Evolutionary conservation across 73 alveolate species (phyloP), one percentile per base, ranked within the genome.

Genomic region (Paramecium sonneborni): DNA sequence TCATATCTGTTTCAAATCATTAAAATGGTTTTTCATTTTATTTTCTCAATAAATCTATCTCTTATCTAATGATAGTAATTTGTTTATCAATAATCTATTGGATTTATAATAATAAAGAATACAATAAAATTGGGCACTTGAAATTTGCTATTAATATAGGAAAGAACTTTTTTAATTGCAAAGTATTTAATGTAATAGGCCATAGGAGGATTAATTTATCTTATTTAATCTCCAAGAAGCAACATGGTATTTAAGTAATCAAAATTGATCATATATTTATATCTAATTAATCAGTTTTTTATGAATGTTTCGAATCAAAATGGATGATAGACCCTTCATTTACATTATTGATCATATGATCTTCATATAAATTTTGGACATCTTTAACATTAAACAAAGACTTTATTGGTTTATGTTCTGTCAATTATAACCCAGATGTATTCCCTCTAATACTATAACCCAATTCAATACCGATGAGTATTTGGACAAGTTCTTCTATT

Each of bases 241-340:
- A 79, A 24, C 74, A 79, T 79, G 11, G 90, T 79, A 18, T 79
- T 79, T 39, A 79, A 43, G 55, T 39, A 79, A 43, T 79, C 90
- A 44, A 79, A 79, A 46, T 79, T 79, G 69, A 79, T 79, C 90
- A 79, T 79, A 79, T 79, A 79, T 79, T 79, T 43, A 79, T 79
- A 79, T 43, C 44, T 79, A 39, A 79, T 79, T 79, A 46, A 79
- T 79, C 55, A 43, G 90, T 79, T 23, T 79, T 39, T 74, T 74
- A 74, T 32, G 67, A 37, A 15, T 74, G 14, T 37, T 74, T 74
- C 15, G 87, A 74, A 46, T 79, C 90, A 23, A 79, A 23, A 20
- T 79, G 69, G 37, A 79, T 79, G 32, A 79, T 79, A 39, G 90
- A 79, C 6, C 43, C 76, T 23, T 79, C 90, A 12, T 79, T 24